These are phyloP conservation scores for Lodderomyces orthopsilosis DNA, from an alignment of 1,139 yeast genomes.

Conservation along the genomic window DNA sequence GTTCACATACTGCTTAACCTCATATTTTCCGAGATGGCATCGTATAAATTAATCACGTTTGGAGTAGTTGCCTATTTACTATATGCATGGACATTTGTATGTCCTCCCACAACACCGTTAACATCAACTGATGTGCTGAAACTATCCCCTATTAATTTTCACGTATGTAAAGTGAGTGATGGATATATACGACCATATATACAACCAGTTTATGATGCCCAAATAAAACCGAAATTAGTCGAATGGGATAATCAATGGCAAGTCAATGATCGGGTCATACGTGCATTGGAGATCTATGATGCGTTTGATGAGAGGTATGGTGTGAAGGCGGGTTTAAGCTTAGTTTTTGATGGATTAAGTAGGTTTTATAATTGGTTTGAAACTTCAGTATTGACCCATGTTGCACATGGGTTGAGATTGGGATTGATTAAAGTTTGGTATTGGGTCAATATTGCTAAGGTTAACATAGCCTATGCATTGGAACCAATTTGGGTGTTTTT, in stretches of 20 bases:
- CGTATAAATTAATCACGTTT: neutral
- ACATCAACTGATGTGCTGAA: neutral
- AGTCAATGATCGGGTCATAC: neutral
- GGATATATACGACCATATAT: slow-evolving; percentile 12
- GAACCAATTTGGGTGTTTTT: slow-evolving; percentile 3
- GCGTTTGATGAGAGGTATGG: slow-evolving; percentile 7
- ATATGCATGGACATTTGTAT: slow-evolving; percentile 14
- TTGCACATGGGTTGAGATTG: slow-evolving; percentile 1
- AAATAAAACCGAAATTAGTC: slow-evolving; percentile 9
- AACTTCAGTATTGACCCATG: neutral
- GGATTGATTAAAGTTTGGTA: slow-evolving; percentile 2
- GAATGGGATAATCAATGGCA: slow-evolving; percentile 8
- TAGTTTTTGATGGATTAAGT: slow-evolving; percentile 1
- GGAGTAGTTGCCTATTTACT: slow-evolving; percentile 9
- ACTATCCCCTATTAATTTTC: slow-evolving; percentile 15
- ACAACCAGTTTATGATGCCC: slow-evolving; percentile 12
- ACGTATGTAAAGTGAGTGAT: slow-evolving; percentile 14
- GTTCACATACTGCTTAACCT: no score
- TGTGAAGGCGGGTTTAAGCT: slow-evolving; percentile 1
- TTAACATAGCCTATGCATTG: slow-evolving; percentile 2
- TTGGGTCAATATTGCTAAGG: slow-evolving; percentile 1
- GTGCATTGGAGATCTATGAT: neutral
- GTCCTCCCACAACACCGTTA: slow-evolving; percentile 12
- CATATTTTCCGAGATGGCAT: neutral
- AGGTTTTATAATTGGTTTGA: slow-evolving; percentile 8